phyloP scores from a whole-genome alignment of 345 rosid genomes.

The Salix suchowensis region DNA sequence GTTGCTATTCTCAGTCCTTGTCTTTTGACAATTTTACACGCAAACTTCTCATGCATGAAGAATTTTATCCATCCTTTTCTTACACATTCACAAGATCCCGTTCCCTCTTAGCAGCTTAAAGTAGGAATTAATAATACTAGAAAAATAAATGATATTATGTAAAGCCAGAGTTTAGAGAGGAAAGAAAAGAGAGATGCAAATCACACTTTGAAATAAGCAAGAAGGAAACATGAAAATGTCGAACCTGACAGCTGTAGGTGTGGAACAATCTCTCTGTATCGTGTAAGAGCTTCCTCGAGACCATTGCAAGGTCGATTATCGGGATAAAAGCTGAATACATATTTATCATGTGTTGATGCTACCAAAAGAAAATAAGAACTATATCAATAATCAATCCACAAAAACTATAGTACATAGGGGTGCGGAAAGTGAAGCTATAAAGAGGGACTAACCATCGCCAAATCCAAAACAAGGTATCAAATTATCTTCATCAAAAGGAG shows the following conservation, averaged over 20 bases:
- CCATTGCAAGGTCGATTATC: conserved; percentile 60
- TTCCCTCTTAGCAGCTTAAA: neutral
- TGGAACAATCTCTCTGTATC: conserved; percentile 79
- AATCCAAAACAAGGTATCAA: conserved; percentile 97
- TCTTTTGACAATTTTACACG: neutral
- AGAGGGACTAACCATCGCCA: conserved; percentile 75
- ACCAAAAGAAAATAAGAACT: conserved; percentile 16
- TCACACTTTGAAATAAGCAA: conserved; percentile 4
- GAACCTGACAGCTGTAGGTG: conserved; percentile 69
- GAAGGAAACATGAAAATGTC: conserved; percentile 6
- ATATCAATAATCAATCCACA: conserved; percentile 13
- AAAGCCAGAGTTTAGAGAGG: neutral
- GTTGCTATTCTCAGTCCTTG: neutral
- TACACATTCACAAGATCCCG: neutral
- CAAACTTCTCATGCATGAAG: neutral
- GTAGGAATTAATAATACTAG: neutral
- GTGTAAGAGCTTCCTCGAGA: conserved; percentile 65
- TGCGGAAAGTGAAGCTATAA: conserved; percentile 3
- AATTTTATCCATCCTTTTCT: neutral
- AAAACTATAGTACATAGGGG: neutral
- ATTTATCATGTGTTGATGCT: conserved; percentile 75
- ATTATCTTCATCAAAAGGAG: conserved; percentile 91
- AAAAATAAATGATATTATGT: neutral
- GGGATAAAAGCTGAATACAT: conserved; percentile 74
- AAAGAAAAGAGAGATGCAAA: neutral